Percentiles rank a stretch among this genome's conserved stretches.
phyloP scores from a whole-genome alignment of 1,284 basidiomycete genomes.

The Tilletia indica region DNA sequence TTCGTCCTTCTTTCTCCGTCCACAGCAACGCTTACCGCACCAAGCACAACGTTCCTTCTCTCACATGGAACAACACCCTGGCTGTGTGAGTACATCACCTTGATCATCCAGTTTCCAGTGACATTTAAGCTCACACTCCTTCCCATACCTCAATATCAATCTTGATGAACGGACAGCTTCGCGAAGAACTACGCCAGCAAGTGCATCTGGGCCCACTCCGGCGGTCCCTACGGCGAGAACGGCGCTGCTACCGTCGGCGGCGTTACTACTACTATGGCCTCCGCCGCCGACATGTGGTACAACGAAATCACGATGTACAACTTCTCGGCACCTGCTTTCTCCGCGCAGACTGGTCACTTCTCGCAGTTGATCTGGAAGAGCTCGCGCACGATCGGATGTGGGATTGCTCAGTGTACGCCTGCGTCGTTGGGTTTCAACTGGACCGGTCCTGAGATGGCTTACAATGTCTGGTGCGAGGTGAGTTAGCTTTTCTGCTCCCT shows the following conservation, averaged over 20 bases:
- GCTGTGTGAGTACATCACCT: slow-evolving; percentile 21
- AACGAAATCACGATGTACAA: slow-evolving; percentile 31
- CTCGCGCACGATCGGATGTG: slow-evolving; percentile 29
- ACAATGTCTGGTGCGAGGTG: slow-evolving; percentile 27
- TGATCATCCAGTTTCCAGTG: too few species aligned
- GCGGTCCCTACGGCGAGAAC: slow-evolving; percentile 40
- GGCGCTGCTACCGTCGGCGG: slow-evolving; percentile 27
- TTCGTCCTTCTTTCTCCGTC: too few species aligned
- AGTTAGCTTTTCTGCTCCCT: too few species aligned
- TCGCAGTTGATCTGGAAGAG: slow-evolving; percentile 40
- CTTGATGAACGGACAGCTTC: background rate
- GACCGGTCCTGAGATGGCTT: slow-evolving; percentile 16
- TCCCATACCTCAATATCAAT: too few species aligned
- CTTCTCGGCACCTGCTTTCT: slow-evolving; percentile 25
- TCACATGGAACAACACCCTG: slow-evolving; percentile 30
- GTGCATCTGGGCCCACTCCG: slow-evolving; percentile 34
- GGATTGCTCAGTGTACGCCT: slow-evolving; percentile 24
- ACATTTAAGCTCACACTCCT: background rate
- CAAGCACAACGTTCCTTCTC: slow-evolving; percentile 25
- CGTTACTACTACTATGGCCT: slow-evolving; percentile 27
- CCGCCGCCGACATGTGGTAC: slow-evolving; percentile 33
- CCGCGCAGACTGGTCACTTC: slow-evolving; percentile 33
- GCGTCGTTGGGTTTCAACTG: slow-evolving; percentile 22
- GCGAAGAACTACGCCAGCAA: slow-evolving; percentile 26
- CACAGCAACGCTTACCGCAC: slow-evolving; percentile 31